Evolutionary conservation across 345 rosid genomes (phyloP).

Genomic region (Brassica incana): DNA sequence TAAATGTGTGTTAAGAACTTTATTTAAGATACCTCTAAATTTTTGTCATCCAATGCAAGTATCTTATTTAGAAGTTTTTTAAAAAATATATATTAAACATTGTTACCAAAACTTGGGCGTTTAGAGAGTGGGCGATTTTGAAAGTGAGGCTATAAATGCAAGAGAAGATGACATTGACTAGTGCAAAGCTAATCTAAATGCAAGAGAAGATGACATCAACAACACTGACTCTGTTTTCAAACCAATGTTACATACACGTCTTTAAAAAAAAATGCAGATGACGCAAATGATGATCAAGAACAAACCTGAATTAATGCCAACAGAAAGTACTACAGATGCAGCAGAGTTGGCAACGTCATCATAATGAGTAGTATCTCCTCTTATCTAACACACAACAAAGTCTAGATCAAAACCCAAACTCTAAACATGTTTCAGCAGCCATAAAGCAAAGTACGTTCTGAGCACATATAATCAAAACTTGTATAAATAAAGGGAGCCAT

Average conservation of each 20-base stretch:
- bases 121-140: too few relatives aligned
- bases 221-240: not conserved
- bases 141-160: too few relatives aligned
- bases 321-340: slow-evolving; percentile 96
- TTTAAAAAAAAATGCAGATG: not conserved
- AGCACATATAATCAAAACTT: not conserved
- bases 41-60: too few relatives aligned
- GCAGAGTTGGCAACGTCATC: slow-evolving; percentile 96
- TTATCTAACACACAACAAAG: slow-evolving; percentile 53
- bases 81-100: too few relatives aligned
- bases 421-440: not conserved
- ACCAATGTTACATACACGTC: not conserved
- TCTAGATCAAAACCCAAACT: not conserved
- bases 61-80: too few relatives aligned
- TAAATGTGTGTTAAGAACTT: too few relatives aligned
- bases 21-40: too few relatives aligned
- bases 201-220: not conserved
- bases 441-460: not conserved
- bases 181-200: slow-evolving; percentile 5
- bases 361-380: slow-evolving; percentile 95
- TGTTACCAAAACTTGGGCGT: too few relatives aligned
- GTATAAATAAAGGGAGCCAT: slow-evolving; percentile 29
- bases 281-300: not conserved
- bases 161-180: not conserved
- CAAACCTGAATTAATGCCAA: slow-evolving; percentile 84